phyloP scores from a whole-genome alignment of 768 basidiomycete species.

The Pleurotus djamor region DNA sequence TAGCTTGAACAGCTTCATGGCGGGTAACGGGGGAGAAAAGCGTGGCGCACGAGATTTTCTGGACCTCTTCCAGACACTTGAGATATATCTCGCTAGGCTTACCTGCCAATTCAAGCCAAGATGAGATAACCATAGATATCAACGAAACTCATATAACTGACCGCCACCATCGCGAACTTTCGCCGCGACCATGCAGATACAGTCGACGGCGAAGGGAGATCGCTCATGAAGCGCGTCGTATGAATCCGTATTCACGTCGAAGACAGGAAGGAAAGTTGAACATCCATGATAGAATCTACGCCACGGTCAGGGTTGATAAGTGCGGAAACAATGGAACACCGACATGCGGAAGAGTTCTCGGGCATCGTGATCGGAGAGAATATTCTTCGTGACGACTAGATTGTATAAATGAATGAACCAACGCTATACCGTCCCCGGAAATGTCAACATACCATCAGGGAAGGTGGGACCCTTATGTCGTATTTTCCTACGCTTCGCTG shows the following conservation, averaged over 20 bases:
- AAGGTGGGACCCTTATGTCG: constrained; percentile 66
- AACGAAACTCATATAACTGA: constrained; percentile 25
- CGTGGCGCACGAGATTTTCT: constrained; percentile 79
- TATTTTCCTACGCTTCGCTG: constrained; percentile 70
- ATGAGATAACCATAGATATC: constrained; percentile 9
- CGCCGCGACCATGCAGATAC: constrained; percentile 92
- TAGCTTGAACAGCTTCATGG: constrained; percentile 88
- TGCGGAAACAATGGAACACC: constrained; percentile 19
- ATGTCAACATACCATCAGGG: constrained; percentile 62
- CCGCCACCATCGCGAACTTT: constrained; percentile 90
- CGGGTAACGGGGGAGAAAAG: constrained; percentile 85
- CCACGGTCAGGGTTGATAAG: constrained; percentile 12
- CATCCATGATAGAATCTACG: constrained; percentile 89
- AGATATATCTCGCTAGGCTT: constrained; percentile 72
- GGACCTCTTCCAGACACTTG: constrained; percentile 81
- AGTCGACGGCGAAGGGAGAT: constrained; percentile 91
- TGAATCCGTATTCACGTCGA: constrained; percentile 80
- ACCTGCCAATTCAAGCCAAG: constrained; percentile 34
- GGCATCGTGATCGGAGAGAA: constrained; percentile 81
- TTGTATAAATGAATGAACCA: constrained; percentile 9
- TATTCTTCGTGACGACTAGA: constrained; percentile 79
- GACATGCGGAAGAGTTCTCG: constrained; percentile 86
- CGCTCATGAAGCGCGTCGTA: constrained; percentile 84
- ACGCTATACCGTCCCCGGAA: neutral
- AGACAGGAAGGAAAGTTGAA: constrained; percentile 86